Evolutionary conservation across 2,329 filamentous ascomycete species (phyloP).

Genomic region (Cladorrhinum sp.): DNA sequence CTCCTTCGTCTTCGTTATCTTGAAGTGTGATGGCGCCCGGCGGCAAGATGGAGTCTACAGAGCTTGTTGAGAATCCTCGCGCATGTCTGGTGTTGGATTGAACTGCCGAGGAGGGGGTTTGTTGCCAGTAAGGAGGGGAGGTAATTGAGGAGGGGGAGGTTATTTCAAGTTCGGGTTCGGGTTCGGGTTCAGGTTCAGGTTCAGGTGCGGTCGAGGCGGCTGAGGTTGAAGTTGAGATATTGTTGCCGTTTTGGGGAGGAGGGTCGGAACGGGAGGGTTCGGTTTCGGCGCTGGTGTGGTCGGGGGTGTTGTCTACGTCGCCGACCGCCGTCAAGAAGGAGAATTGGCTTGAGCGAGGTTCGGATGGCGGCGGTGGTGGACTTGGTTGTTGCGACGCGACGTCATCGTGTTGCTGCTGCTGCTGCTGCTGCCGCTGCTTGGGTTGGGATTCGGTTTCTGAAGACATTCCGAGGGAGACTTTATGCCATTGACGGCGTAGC

Average conservation of each 20-base stretch:
- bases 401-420: neutral
- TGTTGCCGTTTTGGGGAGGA: neutral
- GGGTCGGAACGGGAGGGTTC: too few relatives aligned
- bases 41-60: conserved; percentile 48
- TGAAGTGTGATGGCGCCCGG: conserved; percentile 57
- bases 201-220: too few relatives aligned
- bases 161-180: neutral
- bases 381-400: neutral
- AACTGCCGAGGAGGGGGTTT: neutral
- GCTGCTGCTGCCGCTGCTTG: neutral
- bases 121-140: neutral
- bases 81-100: conserved; percentile 30
- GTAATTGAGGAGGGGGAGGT: neutral
- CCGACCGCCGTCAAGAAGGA: neutral
- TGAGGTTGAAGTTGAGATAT: too few relatives aligned
- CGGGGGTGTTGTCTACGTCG: neutral
- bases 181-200: neutral
- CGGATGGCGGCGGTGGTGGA: neutral
- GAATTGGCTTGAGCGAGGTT: neutral
- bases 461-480: neutral
- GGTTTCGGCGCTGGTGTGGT: neutral
- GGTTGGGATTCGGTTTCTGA: neutral
- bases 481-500: neutral
- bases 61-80: conserved; percentile 41
- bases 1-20: conserved; percentile 58